Evolutionary conservation across 352 stramenopile species (phyloP), one percentile per base, ranked within the genome.

Genomic region (Aphanomyces cochlioides): DNA sequence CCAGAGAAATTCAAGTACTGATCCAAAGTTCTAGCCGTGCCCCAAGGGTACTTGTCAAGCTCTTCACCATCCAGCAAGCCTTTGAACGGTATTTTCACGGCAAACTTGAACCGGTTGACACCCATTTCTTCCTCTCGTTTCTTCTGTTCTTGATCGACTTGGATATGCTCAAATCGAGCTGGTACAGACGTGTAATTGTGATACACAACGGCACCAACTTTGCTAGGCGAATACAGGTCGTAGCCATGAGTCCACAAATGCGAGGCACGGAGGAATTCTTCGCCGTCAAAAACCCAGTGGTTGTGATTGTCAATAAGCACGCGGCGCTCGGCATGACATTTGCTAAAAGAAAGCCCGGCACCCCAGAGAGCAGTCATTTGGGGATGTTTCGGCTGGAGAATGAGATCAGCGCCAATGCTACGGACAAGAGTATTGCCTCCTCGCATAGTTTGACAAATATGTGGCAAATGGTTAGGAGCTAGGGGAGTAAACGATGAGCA

Each of bases 201-300:
- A 63, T 80, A 73, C 0, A 92, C 80, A 68, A 88, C 80, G 67
- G 87, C 88, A n/a, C 76, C 57, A 7, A 78, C 79, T 4, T 75
- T 56, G 5, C 76, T 79, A 2, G 85, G 85, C 39, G 83, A 93
- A 74, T 71, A 71, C 37, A 71, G 10, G 56, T 71, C 64, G 40
- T 71, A 71, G 7, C 64, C 64, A 50, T 71, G 64, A 7, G 64
- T 71, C 64, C 64, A 71, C 15, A 71, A 50, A 38, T 65, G 64
- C 15, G 64, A 61, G 39, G 53, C 56, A 15, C 64, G 64, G 13
- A 71, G 39, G 64, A 71, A 71, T 43, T 71, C 64, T 48, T 71
- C 64, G 38, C 64, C 64, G 41, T 71, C 64, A 71, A 71, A 71
- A 19, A 71, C 50, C 64, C 64, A 71, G 5, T 53, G 64, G 8